Percentiles rank a stretch among this genome's conserved stretches.
Conservation (phyloP, 2,329 filamentous ascomycete genomes). For the Byssothecium circinans region DNA sequence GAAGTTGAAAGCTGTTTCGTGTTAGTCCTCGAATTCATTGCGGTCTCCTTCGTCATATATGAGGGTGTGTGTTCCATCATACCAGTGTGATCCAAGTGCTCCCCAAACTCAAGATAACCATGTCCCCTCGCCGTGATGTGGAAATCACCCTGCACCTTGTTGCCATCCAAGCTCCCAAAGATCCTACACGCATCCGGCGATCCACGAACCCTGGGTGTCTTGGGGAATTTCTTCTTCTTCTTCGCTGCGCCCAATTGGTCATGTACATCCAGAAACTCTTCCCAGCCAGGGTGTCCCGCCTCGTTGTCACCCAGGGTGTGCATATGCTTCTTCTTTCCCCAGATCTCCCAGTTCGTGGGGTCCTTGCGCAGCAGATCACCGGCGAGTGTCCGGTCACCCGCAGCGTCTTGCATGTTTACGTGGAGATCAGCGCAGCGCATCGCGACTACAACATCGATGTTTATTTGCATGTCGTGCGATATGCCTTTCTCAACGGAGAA, state of each 20-base stretch:
- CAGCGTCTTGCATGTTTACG: constrained; percentile 94
- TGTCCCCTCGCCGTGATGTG: constrained; percentile 95
- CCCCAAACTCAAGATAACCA: constrained; percentile 81
- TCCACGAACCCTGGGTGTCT: constrained; percentile 69
- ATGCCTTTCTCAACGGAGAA: constrained; percentile 94
- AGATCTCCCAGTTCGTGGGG: constrained; percentile 77
- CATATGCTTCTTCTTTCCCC: constrained; percentile 69
- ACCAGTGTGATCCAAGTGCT: constrained; percentile 81
- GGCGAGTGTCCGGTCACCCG: constrained; percentile 88
- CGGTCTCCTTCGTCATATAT: too few relatives aligned
- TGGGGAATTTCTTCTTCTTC: constrained; percentile 66
- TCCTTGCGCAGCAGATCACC: constrained; percentile 73
- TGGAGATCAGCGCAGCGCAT: constrained; percentile 91
- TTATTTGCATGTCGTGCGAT: constrained; percentile 85
- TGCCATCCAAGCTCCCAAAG: constrained; percentile 85
- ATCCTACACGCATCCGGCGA: constrained; percentile 78
- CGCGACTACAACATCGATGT: constrained; percentile 86
- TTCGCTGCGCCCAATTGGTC: constrained; percentile 79
- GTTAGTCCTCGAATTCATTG: constrained; percentile 9
- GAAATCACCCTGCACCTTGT: constrained; percentile 97
- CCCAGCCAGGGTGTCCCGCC: constrained; percentile 44
- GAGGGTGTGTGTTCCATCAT: constrained; percentile 41
- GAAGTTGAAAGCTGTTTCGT: constrained; percentile 82
- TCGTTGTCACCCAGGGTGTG: constrained; percentile 50
- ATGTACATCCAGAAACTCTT: constrained; percentile 80